Conservation (phyloP, 345 rosid species). For the Moricandia arvensis region DNA sequence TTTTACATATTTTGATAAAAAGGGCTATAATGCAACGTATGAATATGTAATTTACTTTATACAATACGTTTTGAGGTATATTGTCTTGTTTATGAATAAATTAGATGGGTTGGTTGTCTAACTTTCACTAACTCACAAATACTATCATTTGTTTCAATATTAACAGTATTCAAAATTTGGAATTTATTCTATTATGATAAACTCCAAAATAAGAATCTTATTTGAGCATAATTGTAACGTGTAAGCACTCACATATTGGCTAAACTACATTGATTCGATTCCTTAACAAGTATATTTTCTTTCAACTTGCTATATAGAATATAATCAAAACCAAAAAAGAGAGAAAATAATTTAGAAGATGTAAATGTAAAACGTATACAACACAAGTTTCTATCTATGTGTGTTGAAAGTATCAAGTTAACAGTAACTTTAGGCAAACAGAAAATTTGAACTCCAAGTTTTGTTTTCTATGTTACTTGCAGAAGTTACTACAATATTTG, state of each 20-base stretch:
- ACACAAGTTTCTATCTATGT: constrained; percentile 18
- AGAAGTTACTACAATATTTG: not conserved
- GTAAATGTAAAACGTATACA: constrained; percentile 3
- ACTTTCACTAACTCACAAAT: constrained; percentile 24
- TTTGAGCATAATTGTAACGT: constrained; percentile 24
- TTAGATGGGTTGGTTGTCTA: constrained; percentile 33
- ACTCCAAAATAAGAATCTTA: constrained; percentile 9
- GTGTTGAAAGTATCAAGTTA: constrained; percentile 18
- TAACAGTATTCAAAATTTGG: not conserved
- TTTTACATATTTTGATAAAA: not conserved
- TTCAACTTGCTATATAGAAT: constrained; percentile 24
- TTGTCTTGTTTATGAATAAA: not conserved
- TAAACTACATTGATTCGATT: constrained; percentile 26
- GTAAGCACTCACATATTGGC: constrained; percentile 22
- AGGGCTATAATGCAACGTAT: not conserved
- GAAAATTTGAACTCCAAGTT: constrained; percentile 2
- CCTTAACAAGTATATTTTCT: constrained; percentile 1
- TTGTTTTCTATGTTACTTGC: constrained; percentile 4
- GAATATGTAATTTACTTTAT: not conserved
- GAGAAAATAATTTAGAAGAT: not conserved
- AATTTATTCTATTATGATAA: not conserved
- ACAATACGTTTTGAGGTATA: constrained; percentile 7
- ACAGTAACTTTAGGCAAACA: not conserved
- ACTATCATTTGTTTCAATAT: not conserved
- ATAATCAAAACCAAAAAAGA: not conserved